Base-by-base conservation (phyloP, 139 green algal species). In the Picochlorum sp. region DNA sequence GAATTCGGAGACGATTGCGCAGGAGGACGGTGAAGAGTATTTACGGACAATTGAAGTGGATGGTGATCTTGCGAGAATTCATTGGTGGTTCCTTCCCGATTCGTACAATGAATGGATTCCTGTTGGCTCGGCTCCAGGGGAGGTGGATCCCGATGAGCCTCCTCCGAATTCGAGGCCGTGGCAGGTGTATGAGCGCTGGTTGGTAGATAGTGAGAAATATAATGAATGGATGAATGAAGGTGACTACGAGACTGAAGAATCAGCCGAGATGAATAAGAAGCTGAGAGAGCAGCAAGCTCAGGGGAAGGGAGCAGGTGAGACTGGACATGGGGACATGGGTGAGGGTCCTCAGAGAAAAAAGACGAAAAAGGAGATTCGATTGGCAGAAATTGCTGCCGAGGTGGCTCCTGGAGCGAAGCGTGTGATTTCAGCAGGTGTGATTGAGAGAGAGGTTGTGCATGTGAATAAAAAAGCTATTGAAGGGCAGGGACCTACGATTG, bases 221-320 rank as follows among this genome's bases (percentile, higher is more conserved):
- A 96, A 96, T 66, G 89, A 96, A 69, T 96, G 89, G 89, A 94
- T 95, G 87, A 93, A 95, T 69, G 79, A 80, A 0, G 69, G 69
- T 4, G 89, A 96, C 62, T 96, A 96, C 50, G 81, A 87, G 49
- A 85, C 80, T 9, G 72, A 80, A 56, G 77, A 80, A 24, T 77
- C 69, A 2, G 52, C 52, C 4, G 73, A 74, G 1, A 76, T 81
- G 56, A 72, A 82, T 44, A 76, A 83, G 63, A 38, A 14, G 4
- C n/a, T 18, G 57, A 51, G 18, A 61, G 47, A 51, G 34, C 13
- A 34, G 51, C n/a, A 20, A 34, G 51, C 51, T 8, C n/a, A 59
- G 10, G 23, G 20, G 21, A 34, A 30, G 15, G 51, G n/a, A 20
- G 13, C 14, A 51, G 45, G 8, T 54, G 23, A 65, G 57, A 18